Evolutionary conservation across 2,329 filamentous ascomycete species (phyloP).

Genomic region (Alternaria atra): DNA sequence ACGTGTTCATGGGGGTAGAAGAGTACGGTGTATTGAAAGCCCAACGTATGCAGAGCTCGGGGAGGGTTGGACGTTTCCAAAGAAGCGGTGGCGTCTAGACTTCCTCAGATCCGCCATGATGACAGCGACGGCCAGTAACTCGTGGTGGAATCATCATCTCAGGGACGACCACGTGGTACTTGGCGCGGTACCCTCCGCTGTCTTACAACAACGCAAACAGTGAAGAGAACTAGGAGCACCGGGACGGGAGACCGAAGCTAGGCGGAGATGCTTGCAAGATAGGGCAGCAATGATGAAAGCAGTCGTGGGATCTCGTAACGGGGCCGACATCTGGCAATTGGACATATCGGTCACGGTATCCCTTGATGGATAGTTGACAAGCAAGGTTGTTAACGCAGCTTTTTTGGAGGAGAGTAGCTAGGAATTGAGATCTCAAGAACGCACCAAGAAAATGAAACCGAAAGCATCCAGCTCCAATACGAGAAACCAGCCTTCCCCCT

Average conservation of each 20-base stretch:
- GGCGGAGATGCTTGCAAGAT: not conserved
- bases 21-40: too few relatives aligned
- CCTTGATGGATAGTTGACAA: not conserved
- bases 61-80: not conserved
- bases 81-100: not conserved
- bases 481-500: not conserved
- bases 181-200: accelerated
- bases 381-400: not conserved
- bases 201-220: not conserved
- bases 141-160: not conserved
- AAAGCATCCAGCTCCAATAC: not conserved
- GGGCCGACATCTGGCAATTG: not conserved
- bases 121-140: not conserved
- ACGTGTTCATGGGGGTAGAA: not conserved
- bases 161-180: not conserved
- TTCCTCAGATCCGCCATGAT: not conserved
- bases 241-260: not conserved
- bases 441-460: not conserved
- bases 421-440: not conserved
- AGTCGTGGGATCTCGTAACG: not conserved
- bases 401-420: not conserved
- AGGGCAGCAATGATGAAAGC: not conserved
- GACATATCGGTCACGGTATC: not conserved
- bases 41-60: not conserved
- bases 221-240: too few relatives aligned